Evolutionary conservation across 2,329 filamentous ascomycete genomes (phyloP).

Genomic region (Ceratocystis harringtonii): DNA sequence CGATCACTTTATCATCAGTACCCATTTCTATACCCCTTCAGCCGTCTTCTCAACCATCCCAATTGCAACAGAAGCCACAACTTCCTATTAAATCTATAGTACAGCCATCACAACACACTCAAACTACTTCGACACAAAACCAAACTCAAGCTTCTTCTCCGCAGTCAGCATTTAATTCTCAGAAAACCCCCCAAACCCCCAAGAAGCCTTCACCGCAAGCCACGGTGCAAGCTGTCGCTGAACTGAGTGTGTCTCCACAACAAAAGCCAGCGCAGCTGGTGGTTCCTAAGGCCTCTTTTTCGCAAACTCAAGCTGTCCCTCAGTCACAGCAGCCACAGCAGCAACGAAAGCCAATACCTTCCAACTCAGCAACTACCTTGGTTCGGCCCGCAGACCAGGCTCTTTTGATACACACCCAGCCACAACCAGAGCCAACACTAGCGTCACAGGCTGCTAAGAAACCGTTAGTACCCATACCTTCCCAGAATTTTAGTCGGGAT

Average conservation of each 20-base stretch:
- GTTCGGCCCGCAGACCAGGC: not conserved
- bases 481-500: not conserved
- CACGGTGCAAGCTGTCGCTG: not conserved
- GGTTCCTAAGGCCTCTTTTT: not conserved
- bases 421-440: not conserved
- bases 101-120: not conserved
- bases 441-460: not conserved
- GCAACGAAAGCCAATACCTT: not conserved
- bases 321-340: not conserved
- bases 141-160: not conserved
- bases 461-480: not conserved
- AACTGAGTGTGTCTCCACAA: not conserved
- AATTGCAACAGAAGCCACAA: not conserved
- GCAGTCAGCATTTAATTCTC: not conserved
- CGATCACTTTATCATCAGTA: not conserved
- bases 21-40: not conserved
- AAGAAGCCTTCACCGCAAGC: not conserved
- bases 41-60: not conserved
- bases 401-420: not conserved
- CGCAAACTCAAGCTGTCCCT: not conserved
- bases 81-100: not conserved
- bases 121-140: not conserved
- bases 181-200: not conserved
- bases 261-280: not conserved
- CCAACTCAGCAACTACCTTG: not conserved